phyloP scores from a whole-genome alignment of 331 rosid genomes.

The Telfairia occidentalis region DNA sequence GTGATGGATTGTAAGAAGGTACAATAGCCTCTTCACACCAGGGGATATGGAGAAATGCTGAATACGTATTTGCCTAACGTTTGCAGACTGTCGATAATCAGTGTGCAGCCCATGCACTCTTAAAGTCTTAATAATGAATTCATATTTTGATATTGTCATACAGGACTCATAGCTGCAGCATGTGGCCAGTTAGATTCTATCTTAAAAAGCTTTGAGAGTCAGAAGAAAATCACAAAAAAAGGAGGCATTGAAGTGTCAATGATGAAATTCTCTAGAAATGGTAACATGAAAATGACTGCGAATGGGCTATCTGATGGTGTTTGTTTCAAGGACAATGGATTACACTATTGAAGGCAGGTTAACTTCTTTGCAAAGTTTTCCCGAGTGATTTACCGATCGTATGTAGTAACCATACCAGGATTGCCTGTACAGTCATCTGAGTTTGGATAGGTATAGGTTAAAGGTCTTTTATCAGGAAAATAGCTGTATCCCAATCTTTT shows the following conservation, averaged over 20 bases:
- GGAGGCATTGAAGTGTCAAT: constrained; percentile 28
- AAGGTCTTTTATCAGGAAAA: constrained; percentile 14
- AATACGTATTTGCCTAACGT: neutral
- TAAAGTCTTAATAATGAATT: neutral
- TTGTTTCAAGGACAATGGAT: constrained; percentile 39
- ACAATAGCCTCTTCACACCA: neutral
- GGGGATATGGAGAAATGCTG: neutral
- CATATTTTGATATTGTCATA: neutral
- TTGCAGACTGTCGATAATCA: neutral
- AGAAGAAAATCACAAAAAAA: constrained; percentile 22
- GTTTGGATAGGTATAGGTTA: constrained; percentile 28
- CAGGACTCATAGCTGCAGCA: constrained; percentile 82
- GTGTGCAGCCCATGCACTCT: neutral
- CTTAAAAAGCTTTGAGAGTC: constrained; percentile 24
- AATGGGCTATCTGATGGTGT: constrained; percentile 31
- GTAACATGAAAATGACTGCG: constrained; percentile 19
- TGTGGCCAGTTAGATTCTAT: constrained; percentile 50
- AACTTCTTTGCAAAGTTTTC: neutral
- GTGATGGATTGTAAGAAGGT: neutral
- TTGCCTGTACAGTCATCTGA: constrained; percentile 46
- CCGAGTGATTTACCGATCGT: neutral
- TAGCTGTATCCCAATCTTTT: constrained; percentile 41
- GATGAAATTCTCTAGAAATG: constrained; percentile 30
- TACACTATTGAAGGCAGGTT: constrained; percentile 31
- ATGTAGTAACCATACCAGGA: constrained; percentile 12